Conservation (phyloP, 805 yeast genomes). For the Metschnikowia lachancei region DNA sequence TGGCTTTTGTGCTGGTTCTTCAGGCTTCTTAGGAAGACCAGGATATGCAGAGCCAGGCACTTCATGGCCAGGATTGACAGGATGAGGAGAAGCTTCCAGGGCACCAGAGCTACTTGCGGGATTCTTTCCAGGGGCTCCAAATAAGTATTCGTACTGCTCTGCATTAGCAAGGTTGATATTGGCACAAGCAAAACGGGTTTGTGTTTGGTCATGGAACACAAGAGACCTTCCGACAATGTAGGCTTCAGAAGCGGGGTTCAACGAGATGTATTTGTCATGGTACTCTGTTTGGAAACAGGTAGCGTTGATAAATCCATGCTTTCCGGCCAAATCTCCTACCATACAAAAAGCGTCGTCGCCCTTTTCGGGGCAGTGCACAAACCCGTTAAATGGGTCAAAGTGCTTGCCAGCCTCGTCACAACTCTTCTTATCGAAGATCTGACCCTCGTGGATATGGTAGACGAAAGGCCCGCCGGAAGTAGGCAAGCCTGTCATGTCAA, state of each 20-base stretch:
- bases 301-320: conserved; percentile 69
- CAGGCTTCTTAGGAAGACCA: neutral
- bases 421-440: conserved; percentile 47
- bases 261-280: conserved; percentile 63
- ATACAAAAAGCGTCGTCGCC: conserved; percentile 57
- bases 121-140: conserved; percentile 7
- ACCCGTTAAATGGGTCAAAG: conserved; percentile 62
- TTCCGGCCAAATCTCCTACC: conserved; percentile 75
- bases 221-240: conserved; percentile 57
- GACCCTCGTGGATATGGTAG: conserved; percentile 63
- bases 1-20: conserved; percentile 1
- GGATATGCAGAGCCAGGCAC: neutral
- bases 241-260: conserved; percentile 54
- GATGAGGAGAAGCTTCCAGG: neutral
- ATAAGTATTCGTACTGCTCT: conserved; percentile 16
- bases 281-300: conserved; percentile 66
- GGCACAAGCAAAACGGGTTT: conserved; percentile 19
- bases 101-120: neutral
- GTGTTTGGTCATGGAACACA: conserved; percentile 18
- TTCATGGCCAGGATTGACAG: neutral
- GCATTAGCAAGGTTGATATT: conserved; percentile 18
- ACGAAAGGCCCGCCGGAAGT: conserved; percentile 62
- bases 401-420: conserved; percentile 57
- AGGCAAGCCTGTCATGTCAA: conserved; percentile 71
- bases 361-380: conserved; percentile 49